Evolutionary conservation across 1,284 basidiomycete species (phyloP), one percentile per base, ranked within the genome.

Genomic region (Puccinia coronata): DNA sequence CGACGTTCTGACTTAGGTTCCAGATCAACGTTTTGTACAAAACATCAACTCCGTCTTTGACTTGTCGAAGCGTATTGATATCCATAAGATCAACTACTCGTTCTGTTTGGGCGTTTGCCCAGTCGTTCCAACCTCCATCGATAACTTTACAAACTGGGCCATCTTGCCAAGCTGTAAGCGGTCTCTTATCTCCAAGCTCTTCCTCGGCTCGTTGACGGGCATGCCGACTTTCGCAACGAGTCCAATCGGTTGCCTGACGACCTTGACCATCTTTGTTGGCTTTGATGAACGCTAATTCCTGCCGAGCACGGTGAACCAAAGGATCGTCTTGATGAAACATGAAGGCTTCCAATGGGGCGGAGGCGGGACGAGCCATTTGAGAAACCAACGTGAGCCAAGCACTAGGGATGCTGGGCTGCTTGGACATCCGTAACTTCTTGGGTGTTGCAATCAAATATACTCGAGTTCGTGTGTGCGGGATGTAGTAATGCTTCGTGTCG

Each of bases 1-100:
- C 86, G 36, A 98, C 96, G 83, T 98, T 98, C 86, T 98, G 95
- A 4, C 94, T 96, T n/a, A 98, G 89, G 86, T 98, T 98, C 96
- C 95, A 98, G 0, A 97, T 92, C 87, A 92, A 95, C 90, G 93
- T 95, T 85, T 96, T 95, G 87, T 91, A 95, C 0, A 90, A 91
- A 0, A 94, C 91, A 84, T 96, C 95, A 43, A 93, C 88, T 0
- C 92, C 93, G 72, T 91, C 89, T 82, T 90, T 90, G 0, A 94
- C 93, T 82, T 92, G 91, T 43, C 95, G 92, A 53, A 98, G 88
- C 18, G 92, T 89, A 84, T 90, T 92, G 84, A 98, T 96, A 84
- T 98, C 95, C 90, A 96, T 92, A 82, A 98, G 87, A 86, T 98
- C 95, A 90, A 94, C 92, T 2, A 98, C 95, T 51, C 95, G 91